phyloP scores from a whole-genome alignment of 2,329 filamentous ascomycete genomes.

The Didymella segeticola region DNA sequence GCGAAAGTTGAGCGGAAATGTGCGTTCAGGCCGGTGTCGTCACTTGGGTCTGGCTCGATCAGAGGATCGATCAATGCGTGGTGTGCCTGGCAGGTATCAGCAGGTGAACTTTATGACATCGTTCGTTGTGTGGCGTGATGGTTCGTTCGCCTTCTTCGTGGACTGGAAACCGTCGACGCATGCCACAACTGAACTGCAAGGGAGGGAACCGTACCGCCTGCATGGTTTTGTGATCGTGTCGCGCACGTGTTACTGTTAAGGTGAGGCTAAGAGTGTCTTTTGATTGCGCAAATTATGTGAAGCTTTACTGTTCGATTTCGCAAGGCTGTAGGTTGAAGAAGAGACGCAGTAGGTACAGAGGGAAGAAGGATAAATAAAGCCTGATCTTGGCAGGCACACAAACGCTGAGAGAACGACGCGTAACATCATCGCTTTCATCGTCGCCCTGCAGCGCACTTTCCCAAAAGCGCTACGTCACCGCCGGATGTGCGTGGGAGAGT shows the following conservation, averaged over 20 bases:
- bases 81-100: constrained; percentile 59
- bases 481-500: constrained; percentile 31
- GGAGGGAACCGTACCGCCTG: constrained; percentile 10
- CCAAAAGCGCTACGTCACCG: constrained; percentile 36
- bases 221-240: constrained; percentile 5
- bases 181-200: constrained; percentile 1
- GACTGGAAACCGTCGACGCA: not conserved
- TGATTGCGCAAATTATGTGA: constrained; percentile 17
- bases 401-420: constrained; percentile 30
- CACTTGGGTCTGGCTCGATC: constrained; percentile 69
- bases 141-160: not conserved
- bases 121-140: not conserved
- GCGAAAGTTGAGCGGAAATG: constrained; percentile 60
- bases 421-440: constrained; percentile 36
- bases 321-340: constrained; percentile 7
- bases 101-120: not conserved
- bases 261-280: not conserved
- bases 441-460: constrained; percentile 27
- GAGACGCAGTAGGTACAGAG: constrained; percentile 21
- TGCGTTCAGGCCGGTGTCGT: constrained; percentile 70
- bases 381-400: constrained; percentile 45
- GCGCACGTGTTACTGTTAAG: constrained; percentile 8
- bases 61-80: constrained; percentile 74
- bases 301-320: constrained; percentile 1
- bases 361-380: constrained; percentile 27